Evolutionary conservation across 169 alveolate genomes (phyloP).

Genomic region (Theileria sp.): DNA sequence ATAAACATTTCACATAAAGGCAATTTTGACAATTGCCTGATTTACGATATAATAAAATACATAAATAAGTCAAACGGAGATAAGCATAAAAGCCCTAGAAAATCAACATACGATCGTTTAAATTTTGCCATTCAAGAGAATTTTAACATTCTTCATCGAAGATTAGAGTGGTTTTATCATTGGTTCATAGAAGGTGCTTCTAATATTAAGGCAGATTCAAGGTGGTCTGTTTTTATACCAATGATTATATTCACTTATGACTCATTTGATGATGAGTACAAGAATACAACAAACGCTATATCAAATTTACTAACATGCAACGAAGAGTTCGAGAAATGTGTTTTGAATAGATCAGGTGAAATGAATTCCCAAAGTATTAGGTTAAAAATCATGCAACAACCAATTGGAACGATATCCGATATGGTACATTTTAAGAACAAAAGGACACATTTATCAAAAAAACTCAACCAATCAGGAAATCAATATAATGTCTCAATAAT

Average conservation of each 20-base stretch:
- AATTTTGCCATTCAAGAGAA: constrained; percentile 43
- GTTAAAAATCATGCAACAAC: constrained; percentile 8
- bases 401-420: constrained; percentile 24
- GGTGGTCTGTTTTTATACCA: constrained; percentile 69
- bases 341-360: constrained; percentile 1
- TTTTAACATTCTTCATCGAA: constrained; percentile 48
- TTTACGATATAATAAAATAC: constrained; percentile 14
- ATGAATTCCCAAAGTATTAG: constrained; percentile 1
- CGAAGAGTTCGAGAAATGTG: neutral
- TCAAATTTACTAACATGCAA: constrained; percentile 8
- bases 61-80: neutral
- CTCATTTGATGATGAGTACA: neutral
- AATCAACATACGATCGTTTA: constrained; percentile 1
- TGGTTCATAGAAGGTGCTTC: constrained; percentile 74
- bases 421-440: neutral
- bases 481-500: constrained; percentile 35
- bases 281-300: neutral
- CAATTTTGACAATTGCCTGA: constrained; percentile 25
- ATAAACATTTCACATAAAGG: constrained; percentile 22
- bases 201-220: constrained; percentile 57
- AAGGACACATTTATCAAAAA: neutral
- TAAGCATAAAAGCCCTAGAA: neutral
- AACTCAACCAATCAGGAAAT: constrained; percentile 8
- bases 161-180: constrained; percentile 71
- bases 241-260: constrained; percentile 19